Conservation (phyloP, 257 asterid species). For the Forsythia viridissima region DNA sequence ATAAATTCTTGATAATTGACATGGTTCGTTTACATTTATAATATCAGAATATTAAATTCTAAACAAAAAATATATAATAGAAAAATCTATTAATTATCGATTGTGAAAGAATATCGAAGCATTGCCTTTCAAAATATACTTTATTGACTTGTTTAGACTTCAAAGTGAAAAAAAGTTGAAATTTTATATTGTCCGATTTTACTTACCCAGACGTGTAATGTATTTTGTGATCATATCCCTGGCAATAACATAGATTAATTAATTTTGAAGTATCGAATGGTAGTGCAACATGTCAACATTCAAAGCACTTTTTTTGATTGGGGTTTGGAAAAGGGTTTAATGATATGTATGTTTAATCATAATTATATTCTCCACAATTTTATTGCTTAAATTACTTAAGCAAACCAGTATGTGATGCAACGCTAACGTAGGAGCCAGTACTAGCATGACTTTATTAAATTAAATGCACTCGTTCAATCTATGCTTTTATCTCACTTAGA, state of each 20-base stretch:
- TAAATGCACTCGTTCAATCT: not conserved
- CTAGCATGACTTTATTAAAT: not conserved
- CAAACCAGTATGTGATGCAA: constrained; percentile 25
- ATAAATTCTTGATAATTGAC: not conserved
- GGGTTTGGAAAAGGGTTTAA: not conserved
- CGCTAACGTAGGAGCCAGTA: constrained; percentile 19
- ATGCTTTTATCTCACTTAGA: no score
- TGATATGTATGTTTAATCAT: not conserved
- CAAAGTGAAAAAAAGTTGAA: not conserved
- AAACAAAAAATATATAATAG: not conserved
- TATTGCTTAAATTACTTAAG: not conserved
- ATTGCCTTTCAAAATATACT: no score
- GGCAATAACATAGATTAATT: not conserved
- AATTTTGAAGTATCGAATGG: not conserved
- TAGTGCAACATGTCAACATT: not conserved
- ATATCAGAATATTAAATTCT: not conserved
- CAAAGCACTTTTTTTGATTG: not conserved
- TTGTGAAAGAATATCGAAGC: not conserved
- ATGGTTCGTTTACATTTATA: not conserved
- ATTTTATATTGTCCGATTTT: not conserved
- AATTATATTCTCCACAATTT: not conserved
- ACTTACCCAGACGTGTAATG: not conserved
- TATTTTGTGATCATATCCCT: not conserved
- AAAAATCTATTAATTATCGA: no score
- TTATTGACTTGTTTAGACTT: not conserved